Evolutionary conservation across 306 rosid genomes (phyloP), one percentile per base, ranked within the genome.

Genomic region (Castanea sativa): DNA sequence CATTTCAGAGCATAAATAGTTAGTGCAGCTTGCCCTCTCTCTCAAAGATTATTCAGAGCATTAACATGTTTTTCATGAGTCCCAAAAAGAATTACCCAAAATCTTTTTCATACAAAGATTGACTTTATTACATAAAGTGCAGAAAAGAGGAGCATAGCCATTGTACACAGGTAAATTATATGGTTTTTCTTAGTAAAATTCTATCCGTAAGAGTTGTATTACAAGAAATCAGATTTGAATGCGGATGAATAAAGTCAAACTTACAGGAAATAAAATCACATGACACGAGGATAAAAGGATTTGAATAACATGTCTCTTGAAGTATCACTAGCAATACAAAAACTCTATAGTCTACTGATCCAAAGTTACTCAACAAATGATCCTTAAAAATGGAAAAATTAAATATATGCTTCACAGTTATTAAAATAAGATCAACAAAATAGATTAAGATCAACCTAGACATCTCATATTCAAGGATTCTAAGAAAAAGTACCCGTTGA

Each of bases 401-500:
- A 61, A 27, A 63, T 63, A 63, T 30, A 13, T n/a, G 29, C 9
- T 15, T 14, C 32, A 29, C 41, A 29, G 16, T 63, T n/a, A 29
- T 16, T 29, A 27, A 21, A 21, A 21, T 21, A 21, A 38, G 70
- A 64, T 7, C 70, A 13, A 64, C 41, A 29, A 12, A 14, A 64
- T 15, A 64, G 70, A 30, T 30, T 30, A 64, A 64, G 21, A 64
- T 74, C 59, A 71, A 65, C 79, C 80, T 51, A 77, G 71, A 76
- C 71, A 70, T 79, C 35, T 32, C 38, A 43, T 59, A 60, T 73
- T 81, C 73, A 35, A 77, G 83, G 69, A 76, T 65, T 74, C 30
- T 77, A 73, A 81, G 65, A 73, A 86, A 59, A 74, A 73, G 55
- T 70, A 92, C 97, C 94, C 76, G 88, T 71, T 74, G 94, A 75